phyloP scores from a whole-genome alignment of 768 basidiomycete genomes.

The Tubosaeta sp. region DNA sequence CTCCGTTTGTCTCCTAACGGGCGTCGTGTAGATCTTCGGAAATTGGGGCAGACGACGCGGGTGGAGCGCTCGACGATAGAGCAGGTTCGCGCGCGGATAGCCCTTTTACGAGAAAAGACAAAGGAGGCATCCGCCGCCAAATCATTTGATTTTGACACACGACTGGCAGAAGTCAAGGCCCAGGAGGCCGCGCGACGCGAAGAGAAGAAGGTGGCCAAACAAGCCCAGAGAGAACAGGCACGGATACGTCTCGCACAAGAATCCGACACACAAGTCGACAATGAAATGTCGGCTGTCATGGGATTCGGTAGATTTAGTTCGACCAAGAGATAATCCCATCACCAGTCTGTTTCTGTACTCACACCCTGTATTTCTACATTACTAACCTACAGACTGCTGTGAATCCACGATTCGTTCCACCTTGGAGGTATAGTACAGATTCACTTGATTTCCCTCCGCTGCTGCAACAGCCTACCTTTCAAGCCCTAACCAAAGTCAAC shows the following conservation, averaged over 20 bases:
- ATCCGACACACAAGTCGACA: slow-evolving; percentile 42
- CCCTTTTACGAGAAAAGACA: slow-evolving; percentile 80
- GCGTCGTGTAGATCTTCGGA: slow-evolving; percentile 67
- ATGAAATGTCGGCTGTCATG: slow-evolving; percentile 79
- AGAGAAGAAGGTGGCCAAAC: slow-evolving; percentile 75
- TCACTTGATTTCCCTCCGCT: background rate
- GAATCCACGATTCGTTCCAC: background rate
- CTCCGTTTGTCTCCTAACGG: background rate
- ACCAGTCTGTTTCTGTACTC: slow-evolving; percentile 8
- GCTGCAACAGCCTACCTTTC: slow-evolving; percentile 3
- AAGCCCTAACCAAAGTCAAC: slow-evolving; percentile 55
- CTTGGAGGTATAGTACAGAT: slow-evolving; percentile 19
- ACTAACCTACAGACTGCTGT: slow-evolving; percentile 1
- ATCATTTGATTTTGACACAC: slow-evolving; percentile 91
- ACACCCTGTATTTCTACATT: slow-evolving; percentile 15
- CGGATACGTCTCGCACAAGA: slow-evolving; percentile 62
- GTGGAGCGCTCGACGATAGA: slow-evolving; percentile 85
- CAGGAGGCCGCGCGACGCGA: slow-evolving; percentile 65
- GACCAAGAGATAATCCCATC: slow-evolving; percentile 60
- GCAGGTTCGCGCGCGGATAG: slow-evolving; percentile 91
- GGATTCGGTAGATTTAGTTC: slow-evolving; percentile 89
- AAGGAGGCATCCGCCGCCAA: slow-evolving; percentile 79
- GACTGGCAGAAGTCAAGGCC: slow-evolving; percentile 75
- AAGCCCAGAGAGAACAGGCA: slow-evolving; percentile 69
- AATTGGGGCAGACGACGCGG: slow-evolving; percentile 93